Conservation (phyloP, 139 green algal genomes). For the Coccomyxa sp. region DNA sequence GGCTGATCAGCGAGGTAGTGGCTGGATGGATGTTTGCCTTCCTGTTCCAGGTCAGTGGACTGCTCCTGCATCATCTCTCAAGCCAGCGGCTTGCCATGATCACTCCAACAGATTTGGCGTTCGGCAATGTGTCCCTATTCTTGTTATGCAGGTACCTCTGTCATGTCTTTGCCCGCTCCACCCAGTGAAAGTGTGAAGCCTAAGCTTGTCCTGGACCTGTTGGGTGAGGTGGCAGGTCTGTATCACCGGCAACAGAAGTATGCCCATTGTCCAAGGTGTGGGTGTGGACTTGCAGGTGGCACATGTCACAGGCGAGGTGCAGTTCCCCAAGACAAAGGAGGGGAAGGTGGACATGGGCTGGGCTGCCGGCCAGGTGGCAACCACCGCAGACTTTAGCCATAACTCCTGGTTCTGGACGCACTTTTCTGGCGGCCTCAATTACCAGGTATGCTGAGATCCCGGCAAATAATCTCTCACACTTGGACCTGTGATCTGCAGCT, state of each 20-base stretch:
- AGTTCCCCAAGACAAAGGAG: slow-evolving; percentile 26
- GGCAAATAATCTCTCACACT: no score
- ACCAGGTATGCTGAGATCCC: no score
- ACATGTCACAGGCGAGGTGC: slow-evolving; percentile 52
- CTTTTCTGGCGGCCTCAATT: slow-evolving; percentile 67
- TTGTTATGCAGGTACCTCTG: no score
- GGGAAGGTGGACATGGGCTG: slow-evolving; percentile 33
- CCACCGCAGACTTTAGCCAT: slow-evolving; percentile 60
- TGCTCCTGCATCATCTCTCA: no score
- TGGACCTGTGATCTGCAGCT: no score
- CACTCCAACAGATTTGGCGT: no score
- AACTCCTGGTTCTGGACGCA: slow-evolving; percentile 67
- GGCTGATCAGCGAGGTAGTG: slow-evolving; percentile 34
- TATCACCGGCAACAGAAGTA: no score
- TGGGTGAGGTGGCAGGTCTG: neutral
- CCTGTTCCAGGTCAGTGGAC: slow-evolving; percentile 61
- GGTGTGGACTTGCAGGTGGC: slow-evolving; percentile 31
- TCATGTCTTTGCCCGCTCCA: no score
- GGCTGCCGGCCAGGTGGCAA: slow-evolving; percentile 49
- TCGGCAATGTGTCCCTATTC: no score
- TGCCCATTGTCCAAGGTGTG: neutral
- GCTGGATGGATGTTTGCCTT: slow-evolving; percentile 63
- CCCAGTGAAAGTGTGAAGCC: no score
- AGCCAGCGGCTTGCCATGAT: no score
- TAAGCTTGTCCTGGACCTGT: no score